Percentiles rank a stretch among this genome's conserved stretches.
phyloP scores from a whole-genome alignment of 2,329 filamentous ascomycete species.

The Lecanicillium sp. region DNA sequence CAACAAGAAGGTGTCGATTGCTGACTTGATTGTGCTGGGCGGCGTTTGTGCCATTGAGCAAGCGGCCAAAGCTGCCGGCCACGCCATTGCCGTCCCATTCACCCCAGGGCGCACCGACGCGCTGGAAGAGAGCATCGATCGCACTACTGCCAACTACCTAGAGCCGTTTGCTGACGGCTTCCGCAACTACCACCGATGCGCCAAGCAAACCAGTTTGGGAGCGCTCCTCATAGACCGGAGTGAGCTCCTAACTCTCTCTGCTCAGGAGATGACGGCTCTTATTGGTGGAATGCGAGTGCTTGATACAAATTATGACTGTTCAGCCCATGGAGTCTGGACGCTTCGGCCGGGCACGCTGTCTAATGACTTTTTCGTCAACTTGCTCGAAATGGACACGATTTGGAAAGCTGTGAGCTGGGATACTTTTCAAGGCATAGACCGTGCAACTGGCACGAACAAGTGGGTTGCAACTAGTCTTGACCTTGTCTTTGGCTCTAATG shows the following conservation, averaged over 20 bases:
- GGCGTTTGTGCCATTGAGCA: conserved; percentile 69
- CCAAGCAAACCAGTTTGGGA: conserved; percentile 56
- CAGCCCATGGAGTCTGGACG: conserved; percentile 62
- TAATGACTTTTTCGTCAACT: conserved; percentile 78
- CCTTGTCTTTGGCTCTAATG: conserved; percentile 66
- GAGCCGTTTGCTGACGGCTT: conserved; percentile 69
- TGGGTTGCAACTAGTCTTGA: conserved; percentile 65
- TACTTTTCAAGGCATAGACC: conserved; percentile 57
- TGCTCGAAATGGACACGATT: conserved; percentile 59
- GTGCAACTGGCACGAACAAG: conserved; percentile 58
- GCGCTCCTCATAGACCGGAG: conserved; percentile 67
- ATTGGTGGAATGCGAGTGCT: conserved; percentile 67
- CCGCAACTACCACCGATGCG: conserved; percentile 69
- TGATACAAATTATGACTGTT: conserved; percentile 66
- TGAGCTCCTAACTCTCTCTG: conserved; percentile 61
- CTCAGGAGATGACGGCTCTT: conserved; percentile 65
- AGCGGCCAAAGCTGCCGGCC: conserved; percentile 47
- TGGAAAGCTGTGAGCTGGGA: conserved; percentile 54
- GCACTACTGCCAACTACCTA: conserved; percentile 56
- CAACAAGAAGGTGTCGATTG: conserved; percentile 69
- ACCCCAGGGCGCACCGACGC: conserved; percentile 67
- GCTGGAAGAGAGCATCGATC: conserved; percentile 65
- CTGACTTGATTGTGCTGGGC: conserved; percentile 72
- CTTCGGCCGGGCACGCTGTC: conserved; percentile 60
- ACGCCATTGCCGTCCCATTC: conserved; percentile 59